Evolutionary conservation across 768 basidiomycete species (phyloP).

Genomic region (Cantharellus anzutake): DNA sequence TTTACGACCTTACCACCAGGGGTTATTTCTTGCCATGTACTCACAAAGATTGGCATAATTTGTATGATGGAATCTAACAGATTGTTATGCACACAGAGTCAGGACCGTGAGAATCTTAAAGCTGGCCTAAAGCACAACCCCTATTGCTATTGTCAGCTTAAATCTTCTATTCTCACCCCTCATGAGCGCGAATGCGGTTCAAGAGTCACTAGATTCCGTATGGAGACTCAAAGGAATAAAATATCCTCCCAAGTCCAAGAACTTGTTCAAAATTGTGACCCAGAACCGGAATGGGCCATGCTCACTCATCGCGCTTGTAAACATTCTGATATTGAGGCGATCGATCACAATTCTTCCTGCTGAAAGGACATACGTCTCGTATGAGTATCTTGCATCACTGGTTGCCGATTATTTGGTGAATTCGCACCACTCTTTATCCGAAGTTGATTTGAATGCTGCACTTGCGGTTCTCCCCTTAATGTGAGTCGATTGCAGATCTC

Average conservation of each 20-base stretch:
- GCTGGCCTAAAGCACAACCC: too few relatives aligned
- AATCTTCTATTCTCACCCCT: too few relatives aligned
- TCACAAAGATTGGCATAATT: too few relatives aligned
- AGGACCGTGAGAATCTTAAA: too few relatives aligned
- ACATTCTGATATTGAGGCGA: conserved; percentile 74
- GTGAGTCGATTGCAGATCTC: not conserved
- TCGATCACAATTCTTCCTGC: conserved; percentile 54
- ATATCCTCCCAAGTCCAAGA: conserved; percentile 21
- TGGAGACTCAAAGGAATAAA: conserved; percentile 59
- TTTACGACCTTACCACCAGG: too few relatives aligned
- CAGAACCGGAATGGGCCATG: conserved; percentile 41
- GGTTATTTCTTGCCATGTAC: too few relatives aligned
- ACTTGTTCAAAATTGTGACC: conserved; percentile 14
- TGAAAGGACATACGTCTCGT: conserved; percentile 52
- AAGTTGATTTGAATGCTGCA: not conserved
- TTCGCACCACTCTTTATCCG: conserved; percentile 29
- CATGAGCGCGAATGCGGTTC: too few relatives aligned
- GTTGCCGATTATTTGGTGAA: conserved; percentile 66
- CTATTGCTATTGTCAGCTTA: too few relatives aligned
- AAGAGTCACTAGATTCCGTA: conserved; percentile 24
- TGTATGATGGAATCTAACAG: too few relatives aligned
- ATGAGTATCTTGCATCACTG: conserved; percentile 66
- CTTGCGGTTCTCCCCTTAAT: not conserved
- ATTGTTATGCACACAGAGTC: too few relatives aligned
- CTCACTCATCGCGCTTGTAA: conserved; percentile 83